Percentiles rank a stretch among this genome's conserved stretches.
phyloP scores from a whole-genome alignment of 1,284 basidiomycete genomes.

The Heimioporus punctisporus region DNA sequence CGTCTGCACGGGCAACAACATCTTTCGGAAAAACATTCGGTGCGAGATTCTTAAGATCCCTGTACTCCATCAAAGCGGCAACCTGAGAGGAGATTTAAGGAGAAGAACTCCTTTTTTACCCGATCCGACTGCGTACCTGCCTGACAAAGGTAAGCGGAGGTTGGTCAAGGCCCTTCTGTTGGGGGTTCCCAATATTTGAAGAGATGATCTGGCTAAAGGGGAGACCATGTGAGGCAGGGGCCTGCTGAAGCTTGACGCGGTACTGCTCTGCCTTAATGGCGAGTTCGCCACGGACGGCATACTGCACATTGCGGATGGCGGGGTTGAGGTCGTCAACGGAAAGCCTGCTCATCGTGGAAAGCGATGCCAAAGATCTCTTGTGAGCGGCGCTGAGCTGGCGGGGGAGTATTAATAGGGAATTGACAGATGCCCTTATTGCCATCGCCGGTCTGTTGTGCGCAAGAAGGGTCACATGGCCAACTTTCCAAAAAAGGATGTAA shows the following conservation, averaged over 20 bases:
- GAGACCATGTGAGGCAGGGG: slow-evolving; percentile 50
- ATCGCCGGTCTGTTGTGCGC: slow-evolving; percentile 9
- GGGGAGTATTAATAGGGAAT: background rate
- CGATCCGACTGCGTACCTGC: too few species aligned
- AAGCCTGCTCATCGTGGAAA: slow-evolving; percentile 54
- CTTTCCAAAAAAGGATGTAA: background rate
- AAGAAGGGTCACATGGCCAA: background rate
- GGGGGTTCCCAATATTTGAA: slow-evolving; percentile 98
- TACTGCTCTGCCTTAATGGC: slow-evolving; percentile 93
- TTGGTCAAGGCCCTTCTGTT: slow-evolving; percentile 95
- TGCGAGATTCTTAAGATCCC: slow-evolving; percentile 81
- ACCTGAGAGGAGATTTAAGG: slow-evolving; percentile 50
- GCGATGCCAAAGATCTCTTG: slow-evolving; percentile 3
- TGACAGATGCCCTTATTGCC: background rate
- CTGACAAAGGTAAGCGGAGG: slow-evolving; percentile 92
- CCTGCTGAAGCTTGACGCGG: slow-evolving; percentile 65
- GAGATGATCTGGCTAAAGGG: slow-evolving; percentile 93
- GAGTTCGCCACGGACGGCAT: slow-evolving; percentile 97
- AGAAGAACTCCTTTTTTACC: background rate
- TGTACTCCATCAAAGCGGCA: slow-evolving; percentile 92
- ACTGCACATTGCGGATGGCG: slow-evolving; percentile 86
- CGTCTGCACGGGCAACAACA: slow-evolving; percentile 82
- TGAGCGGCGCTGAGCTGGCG: slow-evolving; percentile 1
- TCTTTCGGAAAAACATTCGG: slow-evolving; percentile 85
- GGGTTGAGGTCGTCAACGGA: slow-evolving; percentile 78